A percentile compares a stretch with the other conserved stretches of the same genome.
These are phyloP conservation scores for Aspergillus unguis DNA, from an alignment of 2,329 filamentous ascomycete genomes.

Conservation along the genomic window DNA sequence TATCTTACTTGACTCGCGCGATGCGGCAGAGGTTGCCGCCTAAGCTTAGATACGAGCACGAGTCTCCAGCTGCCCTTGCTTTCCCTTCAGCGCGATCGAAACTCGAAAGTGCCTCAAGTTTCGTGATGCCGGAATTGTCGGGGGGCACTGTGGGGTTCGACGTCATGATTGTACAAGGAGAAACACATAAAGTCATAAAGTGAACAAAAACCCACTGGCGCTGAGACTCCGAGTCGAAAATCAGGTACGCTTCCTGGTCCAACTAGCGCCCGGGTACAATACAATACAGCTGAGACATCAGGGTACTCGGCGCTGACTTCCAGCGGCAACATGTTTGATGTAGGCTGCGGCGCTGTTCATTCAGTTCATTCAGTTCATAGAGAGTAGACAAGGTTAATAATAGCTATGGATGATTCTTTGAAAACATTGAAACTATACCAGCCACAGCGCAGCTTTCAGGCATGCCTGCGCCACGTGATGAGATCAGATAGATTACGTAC, in stretches of 20 bases:
- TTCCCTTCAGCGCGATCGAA: not conserved
- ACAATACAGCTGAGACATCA: not conserved
- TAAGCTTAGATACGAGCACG: constrained; percentile 1
- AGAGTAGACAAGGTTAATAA: too few relatives aligned
- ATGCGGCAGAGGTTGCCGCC: not conserved
- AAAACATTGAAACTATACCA: too few relatives aligned
- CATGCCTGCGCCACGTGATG: too few relatives aligned
- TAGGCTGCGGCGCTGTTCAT: too few relatives aligned
- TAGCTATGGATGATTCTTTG: too few relatives aligned
- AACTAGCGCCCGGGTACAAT: constrained; percentile 2
- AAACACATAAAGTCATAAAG: not conserved
- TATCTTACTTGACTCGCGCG: too few relatives aligned
- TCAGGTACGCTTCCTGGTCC: constrained; percentile 1
- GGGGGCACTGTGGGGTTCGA: not conserved
- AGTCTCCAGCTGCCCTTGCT: not conserved
- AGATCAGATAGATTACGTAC: too few relatives aligned
- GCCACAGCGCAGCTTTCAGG: too few relatives aligned
- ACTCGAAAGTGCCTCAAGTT: not conserved
- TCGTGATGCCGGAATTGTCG: not conserved
- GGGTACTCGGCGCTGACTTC: not conserved
- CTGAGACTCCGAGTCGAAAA: constrained; percentile 1
- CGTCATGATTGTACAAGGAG: constrained; percentile 2
- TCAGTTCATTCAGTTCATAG: too few relatives aligned
- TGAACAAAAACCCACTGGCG: not conserved
- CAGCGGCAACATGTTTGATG: not conserved